phyloP scores from a whole-genome alignment of 306 rosid species.

The Quercus berberidifolia region DNA sequence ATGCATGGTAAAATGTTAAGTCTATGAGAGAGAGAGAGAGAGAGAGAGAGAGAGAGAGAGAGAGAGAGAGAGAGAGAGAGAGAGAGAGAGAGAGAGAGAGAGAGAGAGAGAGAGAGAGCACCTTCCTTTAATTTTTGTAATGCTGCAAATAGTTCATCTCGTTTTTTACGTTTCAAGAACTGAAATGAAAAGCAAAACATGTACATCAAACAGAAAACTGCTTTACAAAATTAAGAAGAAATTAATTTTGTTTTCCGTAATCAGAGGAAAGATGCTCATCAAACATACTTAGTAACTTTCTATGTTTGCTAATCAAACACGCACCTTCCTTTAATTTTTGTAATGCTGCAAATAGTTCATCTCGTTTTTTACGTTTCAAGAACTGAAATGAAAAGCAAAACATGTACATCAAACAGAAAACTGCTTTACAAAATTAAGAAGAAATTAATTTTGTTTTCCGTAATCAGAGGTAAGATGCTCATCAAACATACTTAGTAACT shows the following conservation, averaged over 20 bases:
- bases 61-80: no score
- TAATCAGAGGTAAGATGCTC: no score
- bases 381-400: slow-evolving; percentile 12
- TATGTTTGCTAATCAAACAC: no score
- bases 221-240: no score
- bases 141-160: slow-evolving; percentile 31
- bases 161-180: slow-evolving; percentile 12
- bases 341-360: slow-evolving; percentile 30
- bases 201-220: no score
- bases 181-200: slow-evolving; percentile 2
- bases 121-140: slow-evolving; percentile 47
- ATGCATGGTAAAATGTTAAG: no score
- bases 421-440: no score
- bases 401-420: neutral
- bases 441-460: no score
- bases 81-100: neutral
- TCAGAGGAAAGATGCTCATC: no score
- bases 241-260: no score
- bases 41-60: slow-evolving; percentile 1
- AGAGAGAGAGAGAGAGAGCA: slow-evolving; percentile 5
- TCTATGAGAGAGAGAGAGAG: neutral
- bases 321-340: slow-evolving; percentile 45
- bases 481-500: no score
- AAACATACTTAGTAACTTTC: no score
- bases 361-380: slow-evolving; percentile 14